Conservation (phyloP, 176 grass and related monocot genomes). For the Bromus sterilis region DNA sequence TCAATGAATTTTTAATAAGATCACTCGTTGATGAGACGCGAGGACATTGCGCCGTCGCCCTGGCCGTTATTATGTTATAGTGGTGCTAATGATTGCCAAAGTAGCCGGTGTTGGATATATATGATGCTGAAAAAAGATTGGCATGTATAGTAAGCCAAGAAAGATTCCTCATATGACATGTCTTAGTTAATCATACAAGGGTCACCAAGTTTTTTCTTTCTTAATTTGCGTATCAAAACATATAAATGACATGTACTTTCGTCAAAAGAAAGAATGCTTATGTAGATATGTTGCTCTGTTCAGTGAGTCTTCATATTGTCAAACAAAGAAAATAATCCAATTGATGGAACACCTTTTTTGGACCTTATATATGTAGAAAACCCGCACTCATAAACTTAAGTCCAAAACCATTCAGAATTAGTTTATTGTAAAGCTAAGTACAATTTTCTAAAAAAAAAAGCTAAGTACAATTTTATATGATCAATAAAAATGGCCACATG, state of each 20-base stretch:
- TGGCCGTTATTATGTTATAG: not conserved
- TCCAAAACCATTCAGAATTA: not conserved
- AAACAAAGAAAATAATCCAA: not conserved
- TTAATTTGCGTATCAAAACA: not conserved
- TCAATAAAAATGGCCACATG: too few species aligned
- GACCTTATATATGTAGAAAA: too few species aligned
- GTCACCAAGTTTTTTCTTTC: not conserved
- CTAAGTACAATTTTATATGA: too few species aligned
- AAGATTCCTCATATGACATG: not conserved
- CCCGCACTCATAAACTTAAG: too few species aligned
- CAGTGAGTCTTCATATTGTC: not conserved
- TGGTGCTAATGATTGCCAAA: slow-evolving; percentile 29
- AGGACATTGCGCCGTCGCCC: slow-evolving; percentile 21
- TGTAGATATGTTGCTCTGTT: not conserved
- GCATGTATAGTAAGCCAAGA: not conserved
- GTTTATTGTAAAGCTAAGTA: not conserved
- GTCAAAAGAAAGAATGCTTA: not conserved
- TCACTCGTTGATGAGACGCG: not conserved
- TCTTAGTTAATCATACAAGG: not conserved
- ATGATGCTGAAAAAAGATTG: slow-evolving; percentile 11
- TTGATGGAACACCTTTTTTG: not conserved
- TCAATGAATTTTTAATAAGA: not conserved
- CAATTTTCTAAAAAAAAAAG: too few species aligned
- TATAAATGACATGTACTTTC: not conserved
- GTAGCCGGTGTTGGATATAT: slow-evolving; percentile 22